A percentile compares a stretch with the other conserved stretches of the same genome.
Evolutionary conservation across 202 grass and related monocot species (phyloP).

Genomic region (Panicum virgatum): DNA sequence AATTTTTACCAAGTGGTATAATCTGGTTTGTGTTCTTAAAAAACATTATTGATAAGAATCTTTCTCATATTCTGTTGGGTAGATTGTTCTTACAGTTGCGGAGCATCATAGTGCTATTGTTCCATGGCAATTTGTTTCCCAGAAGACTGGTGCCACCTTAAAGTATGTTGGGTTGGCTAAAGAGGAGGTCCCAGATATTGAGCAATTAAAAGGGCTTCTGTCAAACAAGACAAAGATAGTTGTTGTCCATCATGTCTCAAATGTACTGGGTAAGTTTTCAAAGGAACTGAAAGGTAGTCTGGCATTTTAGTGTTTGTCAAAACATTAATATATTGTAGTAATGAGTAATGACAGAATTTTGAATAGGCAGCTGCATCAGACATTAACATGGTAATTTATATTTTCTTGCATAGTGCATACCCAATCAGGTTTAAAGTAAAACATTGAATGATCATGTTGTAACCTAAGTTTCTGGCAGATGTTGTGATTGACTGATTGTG

Average conservation of each 20-base stretch:
- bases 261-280: constrained; percentile 68
- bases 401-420: neutral
- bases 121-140: constrained; percentile 84
- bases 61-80: constrained; percentile 18
- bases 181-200: constrained; percentile 81
- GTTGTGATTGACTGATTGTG: neutral
- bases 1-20: too few species aligned
- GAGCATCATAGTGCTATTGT: constrained; percentile 95
- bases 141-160: too few species aligned
- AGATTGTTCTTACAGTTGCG: constrained; percentile 83
- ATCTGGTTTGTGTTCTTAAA: constrained; percentile 26
- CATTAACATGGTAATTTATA: neutral
- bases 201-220: constrained; percentile 78
- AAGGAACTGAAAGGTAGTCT: neutral
- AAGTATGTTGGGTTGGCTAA: constrained; percentile 92
- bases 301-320: neutral
- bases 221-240: constrained; percentile 90
- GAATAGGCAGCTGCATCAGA: neutral
- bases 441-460: neutral
- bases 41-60: constrained; percentile 13
- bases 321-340: neutral
- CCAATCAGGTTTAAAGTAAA: neutral
- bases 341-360: constrained; percentile 20
- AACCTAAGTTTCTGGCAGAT: neutral
- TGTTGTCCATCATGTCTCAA: constrained; percentile 83